Evolutionary conservation across 495 filamentous ascomycete genomes (phyloP), one percentile per base, ranked within the genome.

Genomic region (Sporormia fimetaria): DNA sequence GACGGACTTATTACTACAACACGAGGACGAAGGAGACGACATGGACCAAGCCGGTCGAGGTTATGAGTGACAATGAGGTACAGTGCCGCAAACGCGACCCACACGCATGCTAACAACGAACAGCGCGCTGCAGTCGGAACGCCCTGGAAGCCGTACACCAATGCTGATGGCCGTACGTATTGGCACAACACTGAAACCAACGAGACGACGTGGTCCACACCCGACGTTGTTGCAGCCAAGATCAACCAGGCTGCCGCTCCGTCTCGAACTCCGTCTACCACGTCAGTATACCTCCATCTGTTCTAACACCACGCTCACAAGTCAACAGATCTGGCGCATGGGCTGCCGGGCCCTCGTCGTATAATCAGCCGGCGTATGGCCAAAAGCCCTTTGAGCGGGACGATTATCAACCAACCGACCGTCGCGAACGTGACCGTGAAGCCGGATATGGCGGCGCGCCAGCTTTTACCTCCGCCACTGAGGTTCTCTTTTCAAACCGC

Each of bases 161-260:
- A 82, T 26, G 78, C 83, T 42, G 83, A 76, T 38, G 92, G 87
- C 17, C 73, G 80, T 50, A 85, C 88, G 56, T 98, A 98, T 58
- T 98, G 87, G 86, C 76, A 83, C 58, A 85, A 96, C 58, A 81
- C 76, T 2, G 81, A 94, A 57, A 88, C 76, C 25, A 88, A 90
- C 66, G 72, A 84, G 63, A 96, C 83, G 61, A 82, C 82, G 34
- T 98, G 90, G 90, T 80, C 87, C 42, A 92, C 94, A 72, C 88
- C 88, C 37, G 81, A 85, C 31, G 77, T 70, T 37, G 87, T 86
- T n/a, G n/a, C n/a, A n/a, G n/a, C n/a, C 66, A 85, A 81, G 52
- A 61, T 74, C 58, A 70, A 83, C 54, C 62, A 78, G 58, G 65
- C 80, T 16, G n/a, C n/a, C n/a, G n/a, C n/a, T n/a, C n/a, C 21